Conservation (phyloP, 495 filamentous ascomycete genomes). For the Aspergillus homomorphus region DNA sequence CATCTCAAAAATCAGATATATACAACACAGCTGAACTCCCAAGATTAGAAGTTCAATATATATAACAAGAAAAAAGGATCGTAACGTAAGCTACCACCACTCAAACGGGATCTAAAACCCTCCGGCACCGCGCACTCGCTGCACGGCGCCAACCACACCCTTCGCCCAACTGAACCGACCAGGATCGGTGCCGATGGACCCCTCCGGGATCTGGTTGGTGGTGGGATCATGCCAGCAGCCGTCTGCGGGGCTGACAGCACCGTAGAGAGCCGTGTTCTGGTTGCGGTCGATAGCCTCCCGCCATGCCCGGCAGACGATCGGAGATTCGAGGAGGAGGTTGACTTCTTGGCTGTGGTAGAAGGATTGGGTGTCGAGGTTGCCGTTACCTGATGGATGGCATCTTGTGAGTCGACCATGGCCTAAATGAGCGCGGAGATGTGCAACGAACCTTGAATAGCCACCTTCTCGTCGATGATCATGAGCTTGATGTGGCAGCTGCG, state of each 20-base stretch:
- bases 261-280: slow-evolving; percentile 68
- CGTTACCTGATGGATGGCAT: slow-evolving; percentile 49
- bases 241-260: slow-evolving; percentile 52
- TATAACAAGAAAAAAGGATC: not conserved
- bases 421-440: not conserved
- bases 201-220: slow-evolving; percentile 52
- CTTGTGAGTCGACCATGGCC: not conserved
- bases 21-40: not conserved
- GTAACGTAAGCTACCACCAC: no score
- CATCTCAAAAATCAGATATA: not conserved
- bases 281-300: slow-evolving; percentile 58
- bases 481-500: slow-evolving; percentile 74
- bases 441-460: slow-evolving; percentile 56
- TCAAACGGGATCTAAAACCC: slow-evolving; percentile 38
- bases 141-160: slow-evolving; percentile 59
- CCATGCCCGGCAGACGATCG: slow-evolving; percentile 59
- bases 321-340: slow-evolving; percentile 68
- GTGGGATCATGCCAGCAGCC: slow-evolving; percentile 50
- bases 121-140: slow-evolving; percentile 58
- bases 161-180: slow-evolving; percentile 60
- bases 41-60: not conserved
- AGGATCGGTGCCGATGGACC: slow-evolving; percentile 57
- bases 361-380: slow-evolving; percentile 79
- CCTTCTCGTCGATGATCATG: slow-evolving; percentile 64
- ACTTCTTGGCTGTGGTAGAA: slow-evolving; percentile 76